Conservation (phyloP, 257 asterid genomes). For the Fraxinus americana region DNA sequence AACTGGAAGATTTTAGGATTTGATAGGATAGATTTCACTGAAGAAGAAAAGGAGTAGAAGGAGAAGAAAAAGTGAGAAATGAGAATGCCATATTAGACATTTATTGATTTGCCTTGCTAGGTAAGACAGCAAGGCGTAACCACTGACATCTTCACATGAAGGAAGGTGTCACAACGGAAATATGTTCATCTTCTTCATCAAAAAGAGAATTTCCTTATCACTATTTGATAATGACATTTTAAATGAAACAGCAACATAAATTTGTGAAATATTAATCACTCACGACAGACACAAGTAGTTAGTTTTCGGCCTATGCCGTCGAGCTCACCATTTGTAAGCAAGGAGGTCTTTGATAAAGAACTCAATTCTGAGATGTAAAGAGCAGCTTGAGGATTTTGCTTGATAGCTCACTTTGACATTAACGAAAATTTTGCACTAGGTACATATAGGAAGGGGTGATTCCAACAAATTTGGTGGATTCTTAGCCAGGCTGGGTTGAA, state of each 20-base stretch:
- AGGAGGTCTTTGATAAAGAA: neutral
- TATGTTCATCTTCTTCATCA: neutral
- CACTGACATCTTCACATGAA: neutral
- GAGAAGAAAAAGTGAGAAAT: neutral
- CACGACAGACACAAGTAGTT: neutral
- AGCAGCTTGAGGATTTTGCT: neutral
- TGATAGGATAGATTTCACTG: neutral
- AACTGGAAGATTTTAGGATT: neutral
- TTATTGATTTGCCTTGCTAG: neutral
- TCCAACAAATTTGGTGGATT: neutral
- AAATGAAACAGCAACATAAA: neutral
- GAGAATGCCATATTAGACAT: neutral
- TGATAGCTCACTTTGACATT: neutral
- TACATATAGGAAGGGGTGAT: neutral
- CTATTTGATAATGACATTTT: neutral
- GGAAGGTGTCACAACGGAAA: neutral
- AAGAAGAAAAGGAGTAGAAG: neutral
- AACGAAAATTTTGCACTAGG: neutral
- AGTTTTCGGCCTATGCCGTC: neutral
- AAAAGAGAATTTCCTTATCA: neutral
- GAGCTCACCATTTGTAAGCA: neutral
- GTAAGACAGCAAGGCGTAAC: neutral
- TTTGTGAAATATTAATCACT: neutral
- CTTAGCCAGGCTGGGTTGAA: neutral
- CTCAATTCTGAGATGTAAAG: neutral